phyloP scores from a whole-genome alignment of 352 stramenopile species.

The Pythium utonaiense region DNA sequence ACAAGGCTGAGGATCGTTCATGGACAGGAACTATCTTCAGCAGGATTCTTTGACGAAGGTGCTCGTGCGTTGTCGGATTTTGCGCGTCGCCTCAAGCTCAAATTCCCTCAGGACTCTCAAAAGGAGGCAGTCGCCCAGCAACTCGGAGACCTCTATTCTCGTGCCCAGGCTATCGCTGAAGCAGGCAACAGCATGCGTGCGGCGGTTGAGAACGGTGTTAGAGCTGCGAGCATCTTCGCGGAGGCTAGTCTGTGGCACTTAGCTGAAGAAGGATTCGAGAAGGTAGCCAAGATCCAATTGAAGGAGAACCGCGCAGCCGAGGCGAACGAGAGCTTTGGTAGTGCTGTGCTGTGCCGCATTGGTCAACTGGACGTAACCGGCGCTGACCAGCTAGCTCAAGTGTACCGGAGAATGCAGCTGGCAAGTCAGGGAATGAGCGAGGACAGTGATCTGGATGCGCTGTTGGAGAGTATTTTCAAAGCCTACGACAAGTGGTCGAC shows the following conservation, averaged over 20 bases:
- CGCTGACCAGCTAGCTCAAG: constrained; percentile 46
- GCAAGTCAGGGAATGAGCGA: neutral
- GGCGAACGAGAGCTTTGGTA: constrained; percentile 54
- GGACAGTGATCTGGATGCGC: constrained; percentile 47
- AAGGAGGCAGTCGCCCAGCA: constrained; percentile 11
- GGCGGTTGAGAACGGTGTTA: constrained; percentile 47
- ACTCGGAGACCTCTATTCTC: constrained; percentile 39
- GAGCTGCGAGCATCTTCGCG: constrained; percentile 48
- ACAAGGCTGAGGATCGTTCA: neutral
- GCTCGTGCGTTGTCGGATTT: constrained; percentile 52
- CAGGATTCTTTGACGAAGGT: constrained; percentile 71
- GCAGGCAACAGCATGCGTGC: constrained; percentile 43
- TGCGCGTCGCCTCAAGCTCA: constrained; percentile 54
- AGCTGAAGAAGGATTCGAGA: constrained; percentile 55
- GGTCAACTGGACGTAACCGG: constrained; percentile 50
- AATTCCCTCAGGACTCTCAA: constrained; percentile 39
- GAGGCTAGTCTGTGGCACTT: constrained; percentile 48
- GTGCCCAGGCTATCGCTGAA: constrained; percentile 52
- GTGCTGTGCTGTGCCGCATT: constrained; percentile 60
- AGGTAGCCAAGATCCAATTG: constrained; percentile 46
- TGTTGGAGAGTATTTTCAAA: constrained; percentile 52
- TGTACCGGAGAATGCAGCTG: constrained; percentile 10
- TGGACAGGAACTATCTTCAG: constrained; percentile 39
- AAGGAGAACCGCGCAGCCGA: constrained; percentile 28
- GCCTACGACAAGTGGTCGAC: constrained; percentile 25